A percentile compares a stretch with the other conserved stretches of the same genome.
Conservation (phyloP, 352 stramenopile species). For the Thraustotheca clavata region DNA sequence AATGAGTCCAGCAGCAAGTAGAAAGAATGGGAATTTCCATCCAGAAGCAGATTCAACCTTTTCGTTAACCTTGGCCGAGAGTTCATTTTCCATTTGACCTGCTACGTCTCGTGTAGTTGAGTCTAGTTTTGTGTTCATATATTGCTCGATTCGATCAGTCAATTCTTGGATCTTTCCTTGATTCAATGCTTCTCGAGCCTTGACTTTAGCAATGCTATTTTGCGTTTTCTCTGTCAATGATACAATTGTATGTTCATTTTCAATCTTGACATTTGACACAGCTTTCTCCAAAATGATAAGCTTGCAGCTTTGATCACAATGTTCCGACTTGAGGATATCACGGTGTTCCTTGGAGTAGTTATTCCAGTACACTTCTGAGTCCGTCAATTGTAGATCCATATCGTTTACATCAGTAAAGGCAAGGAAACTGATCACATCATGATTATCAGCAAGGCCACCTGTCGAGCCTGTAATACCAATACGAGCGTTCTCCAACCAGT, state of each 20-base stretch:
- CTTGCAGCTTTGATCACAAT: constrained; percentile 75
- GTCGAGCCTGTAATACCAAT: constrained; percentile 71
- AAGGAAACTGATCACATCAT: constrained; percentile 63
- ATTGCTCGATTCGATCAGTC: constrained; percentile 55
- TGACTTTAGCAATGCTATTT: constrained; percentile 66
- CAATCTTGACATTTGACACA: constrained; percentile 69
- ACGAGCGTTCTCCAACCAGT: constrained; percentile 56
- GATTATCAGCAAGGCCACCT: constrained; percentile 69
- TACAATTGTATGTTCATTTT: constrained; percentile 80
- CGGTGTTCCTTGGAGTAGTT: constrained; percentile 82
- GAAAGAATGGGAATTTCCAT: constrained; percentile 75
- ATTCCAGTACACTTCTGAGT: constrained; percentile 67
- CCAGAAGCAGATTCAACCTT: constrained; percentile 59
- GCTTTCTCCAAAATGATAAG: constrained; percentile 74
- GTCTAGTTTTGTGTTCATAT: constrained; percentile 70
- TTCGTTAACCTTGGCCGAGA: constrained; percentile 57
- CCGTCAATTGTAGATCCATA: constrained; percentile 37
- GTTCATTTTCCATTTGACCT: constrained; percentile 26
- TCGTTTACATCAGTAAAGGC: constrained; percentile 57
- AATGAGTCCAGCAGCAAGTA: constrained; percentile 55
- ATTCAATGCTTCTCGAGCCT: constrained; percentile 60
- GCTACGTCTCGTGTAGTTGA: constrained; percentile 49
- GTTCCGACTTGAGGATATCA: constrained; percentile 40
- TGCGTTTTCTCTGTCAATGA: constrained; percentile 68
- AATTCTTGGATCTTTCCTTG: constrained; percentile 60